Evolutionary conservation across 805 yeast genomes (phyloP).

Genomic region (Ogataea polymorpha): DNA sequence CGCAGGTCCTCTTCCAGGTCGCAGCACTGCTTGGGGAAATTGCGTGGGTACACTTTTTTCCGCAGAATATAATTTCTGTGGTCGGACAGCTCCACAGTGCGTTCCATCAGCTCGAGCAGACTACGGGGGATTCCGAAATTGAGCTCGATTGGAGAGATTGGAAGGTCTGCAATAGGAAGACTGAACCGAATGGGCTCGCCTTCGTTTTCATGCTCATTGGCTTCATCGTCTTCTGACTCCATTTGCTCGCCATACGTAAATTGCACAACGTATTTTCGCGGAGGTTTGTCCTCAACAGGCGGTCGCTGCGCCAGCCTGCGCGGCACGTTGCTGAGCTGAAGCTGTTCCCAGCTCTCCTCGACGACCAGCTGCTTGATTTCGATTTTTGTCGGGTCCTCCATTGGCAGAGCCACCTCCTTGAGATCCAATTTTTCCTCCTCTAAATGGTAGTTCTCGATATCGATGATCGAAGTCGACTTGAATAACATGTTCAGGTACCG

Average conservation of each 20-base stretch:
- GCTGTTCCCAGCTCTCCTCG: slow-evolving; percentile 13
- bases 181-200: slow-evolving; percentile 17
- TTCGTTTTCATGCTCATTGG: slow-evolving; percentile 4
- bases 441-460: slow-evolving; percentile 45
- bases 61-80: slow-evolving; percentile 47
- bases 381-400: slow-evolving; percentile 28
- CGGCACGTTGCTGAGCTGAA: slow-evolving; percentile 17
- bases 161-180: not conserved
- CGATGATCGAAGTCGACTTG: slow-evolving; percentile 48
- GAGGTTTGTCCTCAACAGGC: slow-evolving; percentile 31
- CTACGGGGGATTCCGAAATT: slow-evolving; percentile 48
- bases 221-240: slow-evolving; percentile 13
- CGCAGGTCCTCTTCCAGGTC: slow-evolving; percentile 49
- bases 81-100: slow-evolving; percentile 45
- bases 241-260: slow-evolving; percentile 21
- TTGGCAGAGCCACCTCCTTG: slow-evolving; percentile 26
- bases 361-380: slow-evolving; percentile 22
- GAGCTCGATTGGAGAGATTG: slow-evolving; percentile 33
- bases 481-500: slow-evolving; percentile 37
- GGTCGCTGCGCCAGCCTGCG: slow-evolving; percentile 25
- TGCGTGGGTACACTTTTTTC: slow-evolving; percentile 45
- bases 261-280: slow-evolving; percentile 29
- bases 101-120: slow-evolving; percentile 44
- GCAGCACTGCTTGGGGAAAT: slow-evolving; percentile 54
- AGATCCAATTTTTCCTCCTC: slow-evolving; percentile 30